Evolutionary conservation across 139 green algal genomes (phyloP), one percentile per base, ranked within the genome.

Genomic region (Chlorella ohadii): DNA sequence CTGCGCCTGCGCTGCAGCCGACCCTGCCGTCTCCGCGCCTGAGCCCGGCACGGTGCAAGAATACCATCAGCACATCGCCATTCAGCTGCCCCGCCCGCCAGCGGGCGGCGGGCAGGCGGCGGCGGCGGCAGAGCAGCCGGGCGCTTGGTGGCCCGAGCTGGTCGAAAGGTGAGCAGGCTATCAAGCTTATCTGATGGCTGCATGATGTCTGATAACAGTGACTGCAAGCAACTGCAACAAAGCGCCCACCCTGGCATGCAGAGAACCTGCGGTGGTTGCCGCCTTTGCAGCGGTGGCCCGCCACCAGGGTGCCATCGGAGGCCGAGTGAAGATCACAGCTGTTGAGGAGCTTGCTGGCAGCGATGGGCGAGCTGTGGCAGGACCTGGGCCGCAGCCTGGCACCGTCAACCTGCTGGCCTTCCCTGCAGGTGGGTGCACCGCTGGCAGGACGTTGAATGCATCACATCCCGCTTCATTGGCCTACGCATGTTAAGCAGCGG

Each of bases 321-420:
- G 72, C 71, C 55, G 38, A 12, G 67, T 91, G 11, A 91, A 91
- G 61, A 67, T 91, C 25, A 91, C 82, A 17, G 84, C 88, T 11
- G 87, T 81, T 56, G 86, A 91, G 36, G 79, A 89, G 51, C 34
- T 23, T 73, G 33, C 20, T 23, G 22, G 34, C 34, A 51, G 34
- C 41, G 12, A 39, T 77, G 38, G 61, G 51, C 51, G 15, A 22
- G 51, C 67, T 2, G 51, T 23, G 11, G 67, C 67, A 51, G 67
- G 27, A 27, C 27, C 25, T 9, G 70, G 38, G 2, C 76, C 76
- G 38, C 76, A 36, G 25, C 41, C 67, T 27, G 68, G 56, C 47
- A 84, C 47, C 17, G 73, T 61, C 65, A 82, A 92, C 51, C 28
- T 91, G 4, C 79, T 87, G 16, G 71, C 89, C 12, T 92, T 86